Percentiles rank a stretch among this genome's conserved stretches.
Conservation (phyloP, 768 basidiomycete species). For the Calocera viscosa region DNA sequence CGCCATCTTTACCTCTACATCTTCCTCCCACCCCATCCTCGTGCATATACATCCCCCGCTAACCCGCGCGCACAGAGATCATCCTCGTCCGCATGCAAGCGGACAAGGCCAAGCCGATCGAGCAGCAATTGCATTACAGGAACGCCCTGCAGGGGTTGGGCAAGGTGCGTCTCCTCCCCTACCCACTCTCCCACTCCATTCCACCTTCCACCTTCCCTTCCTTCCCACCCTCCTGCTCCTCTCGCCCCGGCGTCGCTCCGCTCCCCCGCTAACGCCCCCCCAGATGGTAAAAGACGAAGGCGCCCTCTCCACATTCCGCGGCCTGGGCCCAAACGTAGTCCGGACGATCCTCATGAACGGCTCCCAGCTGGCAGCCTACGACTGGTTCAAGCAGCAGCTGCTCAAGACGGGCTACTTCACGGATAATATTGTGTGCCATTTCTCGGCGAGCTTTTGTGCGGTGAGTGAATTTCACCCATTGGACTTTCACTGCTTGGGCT, state of each 20-base stretch:
- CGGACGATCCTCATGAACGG: conserved; percentile 84
- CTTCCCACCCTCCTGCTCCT: too few species aligned
- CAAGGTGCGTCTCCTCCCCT: conserved; percentile 41
- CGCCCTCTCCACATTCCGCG: conserved; percentile 56
- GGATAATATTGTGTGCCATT: conserved; percentile 74
- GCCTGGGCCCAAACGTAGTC: conserved; percentile 74
- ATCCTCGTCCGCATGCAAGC: conserved; percentile 67
- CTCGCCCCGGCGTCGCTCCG: too few species aligned
- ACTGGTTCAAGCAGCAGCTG: conserved; percentile 80
- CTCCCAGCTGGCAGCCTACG: conserved; percentile 87
- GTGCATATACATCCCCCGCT: conserved; percentile 40
- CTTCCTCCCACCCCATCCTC: conserved; percentile 44
- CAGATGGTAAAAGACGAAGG: conserved; percentile 89
- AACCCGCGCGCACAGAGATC: conserved; percentile 20
- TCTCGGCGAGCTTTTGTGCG: conserved; percentile 76
- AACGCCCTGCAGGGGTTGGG: conserved; percentile 79
- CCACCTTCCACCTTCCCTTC: neutral
- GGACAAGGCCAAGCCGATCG: conserved; percentile 77
- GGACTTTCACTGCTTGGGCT: too few species aligned
- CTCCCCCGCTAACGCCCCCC: too few species aligned
- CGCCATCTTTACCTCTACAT: neutral
- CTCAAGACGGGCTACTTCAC: conserved; percentile 57
- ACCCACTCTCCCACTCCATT: neutral
- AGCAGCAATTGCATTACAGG: conserved; percentile 83
- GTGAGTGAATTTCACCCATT: too few species aligned